Conservation (phyloP, 2,329 filamentous ascomycete species). For the Hyphodiscus sp. region DNA sequence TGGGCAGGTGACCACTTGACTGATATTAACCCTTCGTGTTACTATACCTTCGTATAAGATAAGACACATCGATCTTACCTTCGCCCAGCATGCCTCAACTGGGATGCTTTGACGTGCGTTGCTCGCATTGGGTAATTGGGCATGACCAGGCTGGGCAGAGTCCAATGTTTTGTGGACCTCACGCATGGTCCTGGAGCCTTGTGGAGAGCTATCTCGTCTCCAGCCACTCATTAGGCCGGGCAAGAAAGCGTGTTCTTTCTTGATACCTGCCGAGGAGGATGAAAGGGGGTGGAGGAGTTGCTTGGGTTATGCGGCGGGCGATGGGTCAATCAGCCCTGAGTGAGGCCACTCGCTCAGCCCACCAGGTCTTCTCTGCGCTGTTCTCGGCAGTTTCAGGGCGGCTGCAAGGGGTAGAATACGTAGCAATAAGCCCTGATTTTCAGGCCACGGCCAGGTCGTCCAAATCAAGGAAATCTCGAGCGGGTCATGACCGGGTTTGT, state of each 20-base stretch:
- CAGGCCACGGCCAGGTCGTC: not conserved
- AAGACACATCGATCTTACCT: not conserved
- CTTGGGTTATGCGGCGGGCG: no score
- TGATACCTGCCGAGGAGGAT: no score
- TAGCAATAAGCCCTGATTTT: not conserved
- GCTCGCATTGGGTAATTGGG: constrained; percentile 7
- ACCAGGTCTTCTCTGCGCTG: no score
- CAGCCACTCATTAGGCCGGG: no score
- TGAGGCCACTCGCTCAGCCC: not conserved
- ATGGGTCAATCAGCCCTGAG: not conserved
- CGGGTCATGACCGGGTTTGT: not conserved
- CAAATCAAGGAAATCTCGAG: not conserved
- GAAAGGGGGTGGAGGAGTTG: no score
- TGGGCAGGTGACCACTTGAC: no score
- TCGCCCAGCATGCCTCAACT: not conserved
- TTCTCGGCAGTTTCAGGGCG: not conserved
- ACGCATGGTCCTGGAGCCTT: not conserved
- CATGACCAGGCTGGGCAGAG: not conserved
- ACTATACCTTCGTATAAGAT: no score
- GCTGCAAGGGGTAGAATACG: not conserved
- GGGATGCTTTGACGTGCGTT: constrained; percentile 1
- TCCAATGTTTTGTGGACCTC: not conserved
- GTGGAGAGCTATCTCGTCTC: not conserved
- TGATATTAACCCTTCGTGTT: no score
- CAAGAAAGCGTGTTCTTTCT: no score